Base-by-base conservation (phyloP, 805 yeast genomes). In the Candida nanaspora region DNA sequence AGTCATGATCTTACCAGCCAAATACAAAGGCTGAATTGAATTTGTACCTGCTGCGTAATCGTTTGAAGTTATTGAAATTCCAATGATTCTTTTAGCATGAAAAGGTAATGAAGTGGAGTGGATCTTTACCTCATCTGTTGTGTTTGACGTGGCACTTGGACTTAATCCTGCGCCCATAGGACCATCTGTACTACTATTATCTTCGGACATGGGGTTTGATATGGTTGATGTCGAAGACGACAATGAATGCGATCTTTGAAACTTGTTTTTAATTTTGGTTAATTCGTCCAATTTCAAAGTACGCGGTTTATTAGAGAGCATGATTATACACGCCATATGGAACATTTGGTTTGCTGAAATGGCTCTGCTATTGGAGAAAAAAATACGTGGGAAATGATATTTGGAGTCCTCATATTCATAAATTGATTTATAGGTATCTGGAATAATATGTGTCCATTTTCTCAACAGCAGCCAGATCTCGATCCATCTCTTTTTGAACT, bases 231-330 rank as follows among this genome's bases (percentile, higher is more conserved):
- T 23, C 7, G 27, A 23, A 23, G 27, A 23, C 7, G 27, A 23
- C 11, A 23, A 7, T 8, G 27, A 23, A 11, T 23, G 11, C 7
- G 27, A 23, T 23, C 27, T 23, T 7, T 7, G 11, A 23, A 23
- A 11, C 7, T 25, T 14, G 7, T 7, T 31, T 31, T 31, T 31
- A 8, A 31, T 31, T 11, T 18, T 31, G 4, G 34, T 19, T 5
- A 31, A 19, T 31, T 31, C 34, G 16, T 25, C 25, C 8, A 46
- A 26, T 33, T 61, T 65, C 39, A 51, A 48, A 1, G 52, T 46
- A 29, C 71, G 52, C 9, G 72, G 72, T 46, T 65, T 67, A 36
- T 64, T 64, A 28, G 65, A 69, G 29, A 62, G 55, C 49, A 68
- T 40, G 18, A 68, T 40, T n/a, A 68, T 68, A 35, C 62, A 55